Evolutionary conservation across 2,329 filamentous ascomycete species (phyloP).

Genomic region (Sporothrix schenckii): DNA sequence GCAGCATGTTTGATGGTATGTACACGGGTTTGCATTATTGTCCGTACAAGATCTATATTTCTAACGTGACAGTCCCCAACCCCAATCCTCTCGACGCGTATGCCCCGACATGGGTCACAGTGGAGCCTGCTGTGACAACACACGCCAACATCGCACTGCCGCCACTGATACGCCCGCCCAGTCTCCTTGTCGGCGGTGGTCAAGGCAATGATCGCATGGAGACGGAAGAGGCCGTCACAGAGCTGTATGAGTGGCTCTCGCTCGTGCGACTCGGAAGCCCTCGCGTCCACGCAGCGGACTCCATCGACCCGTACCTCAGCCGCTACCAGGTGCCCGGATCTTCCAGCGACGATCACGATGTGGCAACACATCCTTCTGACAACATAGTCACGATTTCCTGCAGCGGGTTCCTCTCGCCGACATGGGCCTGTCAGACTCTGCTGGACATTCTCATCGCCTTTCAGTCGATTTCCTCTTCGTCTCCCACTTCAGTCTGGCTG

Average conservation of each 20-base stretch:
- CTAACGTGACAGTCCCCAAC: conserved; percentile 48
- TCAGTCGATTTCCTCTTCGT: conserved; percentile 44
- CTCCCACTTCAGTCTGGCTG: conserved; percentile 53
- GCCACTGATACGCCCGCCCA: conserved; percentile 41
- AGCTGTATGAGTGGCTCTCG: conserved; percentile 74
- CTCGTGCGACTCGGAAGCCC: conserved; percentile 68
- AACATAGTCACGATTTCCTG: conserved; percentile 58
- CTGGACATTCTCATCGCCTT: conserved; percentile 50
- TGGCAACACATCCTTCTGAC: neutral
- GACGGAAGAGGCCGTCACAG: conserved; percentile 64
- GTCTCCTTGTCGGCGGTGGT: conserved; percentile 44
- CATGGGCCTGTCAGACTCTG: conserved; percentile 56
- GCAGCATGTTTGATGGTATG: conserved; percentile 58
- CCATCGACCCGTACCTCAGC: conserved; percentile 69
- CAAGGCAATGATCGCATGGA: conserved; percentile 48
- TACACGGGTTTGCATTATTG: neutral
- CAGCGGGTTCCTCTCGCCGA: conserved; percentile 60
- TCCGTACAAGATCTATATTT: conserved; percentile 22
- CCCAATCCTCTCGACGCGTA: conserved; percentile 55
- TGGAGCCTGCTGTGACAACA: conserved; percentile 42
- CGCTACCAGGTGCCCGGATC: conserved; percentile 63
- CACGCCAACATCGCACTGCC: conserved; percentile 42
- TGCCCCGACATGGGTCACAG: conserved; percentile 50
- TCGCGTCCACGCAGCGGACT: conserved; percentile 60
- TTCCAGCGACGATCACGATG: neutral